Evolutionary conservation across 2,329 filamentous ascomycete species (phyloP), one percentile per base, ranked within the genome.

Genomic region (Ceratocystis lukuohia): DNA sequence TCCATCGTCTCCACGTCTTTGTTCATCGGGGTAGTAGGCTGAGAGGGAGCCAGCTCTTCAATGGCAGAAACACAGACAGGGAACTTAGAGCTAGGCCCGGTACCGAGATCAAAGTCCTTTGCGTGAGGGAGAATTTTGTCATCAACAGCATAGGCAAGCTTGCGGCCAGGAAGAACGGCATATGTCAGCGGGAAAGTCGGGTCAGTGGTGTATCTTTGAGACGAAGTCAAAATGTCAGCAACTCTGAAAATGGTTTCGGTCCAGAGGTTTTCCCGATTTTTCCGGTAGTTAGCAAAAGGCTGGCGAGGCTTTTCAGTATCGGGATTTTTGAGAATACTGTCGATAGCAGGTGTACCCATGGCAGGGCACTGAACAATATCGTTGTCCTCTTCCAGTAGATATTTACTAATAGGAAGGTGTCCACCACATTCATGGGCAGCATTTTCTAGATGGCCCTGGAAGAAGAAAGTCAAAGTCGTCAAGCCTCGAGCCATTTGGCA

Each of bases 321-420:
- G 5, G 66, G 63, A n/a, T 56, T 57, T 5, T 53, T 57, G 22
- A 64, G 28, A 37, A 66, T 44, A 20, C 57, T 63, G 8, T 45
- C 41, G 20, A 65, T 68, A 5, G 57, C 64, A 48, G n/a, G 33
- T 50, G 25, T 33, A 28, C 69, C 69, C 61, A 68, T 65, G 15
- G 64, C 48, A 20, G 68, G 56, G 20, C 22, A 61, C 22, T 25
- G 56, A 45, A 69, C 57, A 33, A 68, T 45, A 30, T 69, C 67
- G 41, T 61, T 57, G 44, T 70, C 68, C 57, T 70, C 68, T 22
- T 64, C 64, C 22, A 69, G 28, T 4, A 70, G 67, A n/a, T 67
- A 68, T 4, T 64, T 66, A 10, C 64, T 62, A 6, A 65, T 64
- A 15, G 68, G 67, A 6, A 68, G 62, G 28, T 8, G 62, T 3